phyloP scores from a whole-genome alignment of 345 rosid genomes.

The Citrus mangshanensis region DNA sequence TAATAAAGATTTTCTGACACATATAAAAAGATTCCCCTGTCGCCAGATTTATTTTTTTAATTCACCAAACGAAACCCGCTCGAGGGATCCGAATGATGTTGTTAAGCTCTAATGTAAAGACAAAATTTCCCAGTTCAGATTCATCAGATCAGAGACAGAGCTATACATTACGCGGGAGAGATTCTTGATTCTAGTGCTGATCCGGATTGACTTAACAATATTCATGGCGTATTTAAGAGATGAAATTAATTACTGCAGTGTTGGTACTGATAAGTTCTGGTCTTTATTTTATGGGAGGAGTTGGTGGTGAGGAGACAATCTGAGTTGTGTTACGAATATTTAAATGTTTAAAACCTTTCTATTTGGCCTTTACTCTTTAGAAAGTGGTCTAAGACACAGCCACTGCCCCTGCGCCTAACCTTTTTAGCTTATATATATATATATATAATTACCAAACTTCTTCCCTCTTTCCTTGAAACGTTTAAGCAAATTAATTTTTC shows the following conservation, averaged over 20 bases:
- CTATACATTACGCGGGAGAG: background rate
- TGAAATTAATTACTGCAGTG: background rate
- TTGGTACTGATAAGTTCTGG: background rate
- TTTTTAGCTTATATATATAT: background rate
- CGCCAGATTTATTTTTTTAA: background rate
- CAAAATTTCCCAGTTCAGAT: background rate
- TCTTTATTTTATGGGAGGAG: background rate
- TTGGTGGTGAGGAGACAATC: constrained; percentile 20
- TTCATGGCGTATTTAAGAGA: background rate
- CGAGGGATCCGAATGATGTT: background rate
- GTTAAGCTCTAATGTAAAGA: background rate
- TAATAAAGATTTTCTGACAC: background rate
- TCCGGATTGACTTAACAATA: background rate
- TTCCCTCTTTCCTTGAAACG: background rate
- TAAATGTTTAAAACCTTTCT: background rate
- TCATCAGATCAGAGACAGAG: background rate
- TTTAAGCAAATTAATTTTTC: background rate
- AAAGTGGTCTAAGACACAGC: constrained; percentile 9
- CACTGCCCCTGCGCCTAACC: background rate
- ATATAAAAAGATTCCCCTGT: constrained; percentile 1
- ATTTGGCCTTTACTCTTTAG: background rate
- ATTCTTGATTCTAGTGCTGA: background rate
- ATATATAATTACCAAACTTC: background rate
- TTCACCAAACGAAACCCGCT: background rate
- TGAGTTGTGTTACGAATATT: constrained; percentile 25